phyloP scores from a whole-genome alignment of 1,139 yeast species.

The Candida neerlandica region DNA sequence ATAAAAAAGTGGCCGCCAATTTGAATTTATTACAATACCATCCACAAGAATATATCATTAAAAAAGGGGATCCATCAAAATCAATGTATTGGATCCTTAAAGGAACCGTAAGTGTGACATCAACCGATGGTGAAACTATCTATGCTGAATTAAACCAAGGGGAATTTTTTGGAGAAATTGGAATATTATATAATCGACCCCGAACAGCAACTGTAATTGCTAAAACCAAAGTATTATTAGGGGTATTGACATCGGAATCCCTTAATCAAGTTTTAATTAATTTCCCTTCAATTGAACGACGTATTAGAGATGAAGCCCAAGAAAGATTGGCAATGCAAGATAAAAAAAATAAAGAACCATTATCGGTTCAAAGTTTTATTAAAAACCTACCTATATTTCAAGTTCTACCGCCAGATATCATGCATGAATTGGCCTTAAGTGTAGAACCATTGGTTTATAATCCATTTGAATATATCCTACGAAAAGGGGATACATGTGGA shows the following conservation, averaged over 20 bases:
- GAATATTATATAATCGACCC: constrained; percentile 72
- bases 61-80: constrained; percentile 72
- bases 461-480: constrained; percentile 62
- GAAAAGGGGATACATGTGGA: constrained; percentile 59
- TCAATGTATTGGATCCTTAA: constrained; percentile 81
- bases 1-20: constrained; percentile 58
- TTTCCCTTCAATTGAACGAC: constrained; percentile 66
- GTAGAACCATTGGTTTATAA: constrained; percentile 57
- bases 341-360: constrained; percentile 44
- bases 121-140: constrained; percentile 73
- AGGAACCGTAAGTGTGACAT: constrained; percentile 72
- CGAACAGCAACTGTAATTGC: constrained; percentile 83
- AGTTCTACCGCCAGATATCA: constrained; percentile 54
- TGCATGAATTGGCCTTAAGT: constrained; percentile 64
- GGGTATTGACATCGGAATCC: constrained; percentile 67
- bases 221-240: constrained; percentile 62
- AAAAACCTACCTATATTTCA: constrained; percentile 61
- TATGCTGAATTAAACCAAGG: constrained; percentile 73
- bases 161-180: constrained; percentile 77
- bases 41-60: constrained; percentile 69
- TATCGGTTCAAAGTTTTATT: constrained; percentile 56
- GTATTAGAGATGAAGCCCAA: constrained; percentile 77
- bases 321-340: constrained; percentile 72
- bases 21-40: constrained; percentile 60
- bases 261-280: constrained; percentile 59